A percentile compares a stretch with the other conserved stretches of the same genome.
Conservation (phyloP, 139 green algal species). For the Coccomyxa sp. region DNA sequence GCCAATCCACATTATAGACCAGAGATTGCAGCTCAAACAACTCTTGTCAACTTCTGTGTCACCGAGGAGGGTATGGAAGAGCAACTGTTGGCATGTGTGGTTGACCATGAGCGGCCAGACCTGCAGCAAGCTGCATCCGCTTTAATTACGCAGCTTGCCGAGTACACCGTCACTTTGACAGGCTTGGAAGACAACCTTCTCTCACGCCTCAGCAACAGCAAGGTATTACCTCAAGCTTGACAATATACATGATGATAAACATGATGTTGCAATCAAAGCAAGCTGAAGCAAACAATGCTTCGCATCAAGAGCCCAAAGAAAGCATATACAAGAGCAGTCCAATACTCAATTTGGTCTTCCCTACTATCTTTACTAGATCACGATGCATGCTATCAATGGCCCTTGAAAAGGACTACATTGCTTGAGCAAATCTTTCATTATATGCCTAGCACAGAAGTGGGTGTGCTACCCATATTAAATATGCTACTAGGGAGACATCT, state of each 20-base stretch:
- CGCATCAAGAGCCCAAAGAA: too few relatives aligned
- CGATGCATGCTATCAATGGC: too few relatives aligned
- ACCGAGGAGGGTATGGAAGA: slow-evolving; percentile 88
- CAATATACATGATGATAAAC: too few relatives aligned
- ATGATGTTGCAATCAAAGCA: too few relatives aligned
- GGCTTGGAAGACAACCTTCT: slow-evolving; percentile 89
- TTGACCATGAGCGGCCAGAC: slow-evolving; percentile 83
- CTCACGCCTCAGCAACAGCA: slow-evolving; percentile 63
- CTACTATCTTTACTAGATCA: too few relatives aligned
- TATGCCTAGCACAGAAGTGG: too few relatives aligned
- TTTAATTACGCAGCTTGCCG: slow-evolving; percentile 68
- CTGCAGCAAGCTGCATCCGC: slow-evolving; percentile 60
- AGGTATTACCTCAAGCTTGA: slow-evolving; percentile 34
- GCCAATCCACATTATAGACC: slow-evolving; percentile 88
- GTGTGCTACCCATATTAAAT: too few relatives aligned
- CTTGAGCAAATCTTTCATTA: too few relatives aligned
- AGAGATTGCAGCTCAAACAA: slow-evolving; percentile 85
- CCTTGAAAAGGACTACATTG: too few relatives aligned
- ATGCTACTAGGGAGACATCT: slow-evolving; percentile 90
- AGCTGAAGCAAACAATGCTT: too few relatives aligned
- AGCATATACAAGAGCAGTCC: too few relatives aligned
- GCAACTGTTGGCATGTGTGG: slow-evolving; percentile 79
- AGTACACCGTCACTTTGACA: slow-evolving; percentile 84
- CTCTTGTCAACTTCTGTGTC: slow-evolving; percentile 89
- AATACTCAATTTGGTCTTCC: too few relatives aligned